Conservation (phyloP, 208 protist species). For the Strigomonas culicis region DNA sequence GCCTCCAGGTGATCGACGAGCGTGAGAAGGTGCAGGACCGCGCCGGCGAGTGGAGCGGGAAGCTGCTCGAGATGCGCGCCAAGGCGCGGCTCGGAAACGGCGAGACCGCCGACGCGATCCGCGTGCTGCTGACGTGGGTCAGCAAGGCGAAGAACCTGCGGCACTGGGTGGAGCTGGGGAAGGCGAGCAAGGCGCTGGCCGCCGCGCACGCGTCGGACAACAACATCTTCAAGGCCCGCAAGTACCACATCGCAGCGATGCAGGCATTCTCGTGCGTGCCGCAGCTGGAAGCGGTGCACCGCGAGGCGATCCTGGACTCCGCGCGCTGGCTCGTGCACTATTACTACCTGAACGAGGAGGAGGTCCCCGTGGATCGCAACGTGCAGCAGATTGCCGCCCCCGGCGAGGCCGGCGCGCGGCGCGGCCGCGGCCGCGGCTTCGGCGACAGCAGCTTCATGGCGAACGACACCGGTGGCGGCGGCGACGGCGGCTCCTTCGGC, state of each 20-base stretch:
- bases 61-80: constrained; percentile 63
- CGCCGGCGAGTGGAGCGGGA: constrained; percentile 55
- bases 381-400: constrained; percentile 12
- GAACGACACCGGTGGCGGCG: constrained; percentile 4
- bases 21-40: constrained; percentile 84
- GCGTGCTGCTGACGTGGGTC: constrained; percentile 72
- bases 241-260: constrained; percentile 59
- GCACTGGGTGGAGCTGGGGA: constrained; percentile 63
- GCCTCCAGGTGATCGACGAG: constrained; percentile 65
- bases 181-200: constrained; percentile 64
- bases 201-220: constrained; percentile 48
- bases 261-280: constrained; percentile 33
- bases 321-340: constrained; percentile 84
- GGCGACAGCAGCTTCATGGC: constrained; percentile 3
- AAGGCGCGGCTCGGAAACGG: constrained; percentile 68
- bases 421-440: constrained; percentile 16
- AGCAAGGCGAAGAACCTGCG: constrained; percentile 53
- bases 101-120: constrained; percentile 56
- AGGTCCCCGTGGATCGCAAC: constrained; percentile 39
- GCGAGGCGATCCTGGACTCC: constrained; percentile 49
- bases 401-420: not conserved
- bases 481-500: not conserved
- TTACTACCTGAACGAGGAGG: constrained; percentile 74
- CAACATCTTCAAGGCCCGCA: constrained; percentile 55
- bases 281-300: constrained; percentile 29